phyloP scores from a whole-genome alignment of 495 filamentous ascomycete species.

The Annulohypoxylon nitens region DNA sequence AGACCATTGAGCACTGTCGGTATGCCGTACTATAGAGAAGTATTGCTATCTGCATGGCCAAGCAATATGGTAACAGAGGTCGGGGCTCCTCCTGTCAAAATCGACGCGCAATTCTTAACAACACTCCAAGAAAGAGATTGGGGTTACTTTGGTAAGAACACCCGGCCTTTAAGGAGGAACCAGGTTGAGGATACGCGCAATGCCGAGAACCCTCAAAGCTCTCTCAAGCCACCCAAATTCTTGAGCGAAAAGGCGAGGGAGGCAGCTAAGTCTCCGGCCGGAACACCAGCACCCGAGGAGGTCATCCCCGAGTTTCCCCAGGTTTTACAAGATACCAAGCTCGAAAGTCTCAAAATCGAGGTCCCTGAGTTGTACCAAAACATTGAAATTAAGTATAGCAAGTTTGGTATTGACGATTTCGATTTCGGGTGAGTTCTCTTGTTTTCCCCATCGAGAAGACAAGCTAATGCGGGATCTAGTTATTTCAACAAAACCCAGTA shows the following conservation, averaged over 20 bases:
- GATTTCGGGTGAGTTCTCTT: constrained; percentile 95
- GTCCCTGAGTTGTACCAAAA: constrained; percentile 88
- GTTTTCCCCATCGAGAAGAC: no score
- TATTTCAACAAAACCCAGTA: constrained; percentile 93
- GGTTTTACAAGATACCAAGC: constrained; percentile 66
- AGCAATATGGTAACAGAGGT: constrained; percentile 83
- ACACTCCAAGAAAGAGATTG: constrained; percentile 76
- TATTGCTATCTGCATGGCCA: constrained; percentile 90
- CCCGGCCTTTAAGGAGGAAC: constrained; percentile 78
- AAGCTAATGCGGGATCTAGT: constrained; percentile 57
- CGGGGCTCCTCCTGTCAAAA: constrained; percentile 80
- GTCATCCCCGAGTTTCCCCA: constrained; percentile 62
- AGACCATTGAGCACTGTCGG: constrained; percentile 87
- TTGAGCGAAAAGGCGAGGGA: constrained; percentile 91
- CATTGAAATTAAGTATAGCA: constrained; percentile 96
- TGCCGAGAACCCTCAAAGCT: constrained; percentile 65
- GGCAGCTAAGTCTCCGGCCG: constrained; percentile 65
- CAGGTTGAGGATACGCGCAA: constrained; percentile 84
- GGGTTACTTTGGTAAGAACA: constrained; percentile 81
- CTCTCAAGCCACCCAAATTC: constrained; percentile 81
- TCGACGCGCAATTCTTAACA: constrained; percentile 79
- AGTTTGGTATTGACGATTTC: constrained; percentile 97
- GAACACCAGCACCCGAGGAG: constrained; percentile 70
- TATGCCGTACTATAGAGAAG: constrained; percentile 93
- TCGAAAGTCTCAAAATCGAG: constrained; percentile 74